These are phyloP conservation scores for Typha latifolia DNA, from an alignment of 176 grass and related monocot species.

Conservation along the genomic window DNA sequence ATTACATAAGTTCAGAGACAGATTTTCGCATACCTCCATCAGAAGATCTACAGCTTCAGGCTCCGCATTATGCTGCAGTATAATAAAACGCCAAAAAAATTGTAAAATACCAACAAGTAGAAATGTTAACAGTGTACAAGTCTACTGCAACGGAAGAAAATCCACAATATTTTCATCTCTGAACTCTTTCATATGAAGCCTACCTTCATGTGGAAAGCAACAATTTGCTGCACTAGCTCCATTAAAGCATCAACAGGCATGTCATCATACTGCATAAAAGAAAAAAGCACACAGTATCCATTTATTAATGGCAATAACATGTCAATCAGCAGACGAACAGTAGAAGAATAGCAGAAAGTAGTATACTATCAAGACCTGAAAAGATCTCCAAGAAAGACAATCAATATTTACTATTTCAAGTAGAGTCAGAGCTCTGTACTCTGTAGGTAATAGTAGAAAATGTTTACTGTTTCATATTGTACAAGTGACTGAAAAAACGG, in stretches of 20 bases:
- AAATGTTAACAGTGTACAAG: neutral
- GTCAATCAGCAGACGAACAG: neutral
- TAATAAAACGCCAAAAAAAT: neutral
- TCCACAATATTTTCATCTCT: neutral
- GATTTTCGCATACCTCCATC: slow-evolving; percentile 58
- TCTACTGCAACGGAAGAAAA: neutral
- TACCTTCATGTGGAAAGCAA: slow-evolving; percentile 99
- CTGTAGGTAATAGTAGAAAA: no score
- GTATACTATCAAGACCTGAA: no score
- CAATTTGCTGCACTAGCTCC: slow-evolving; percentile 97
- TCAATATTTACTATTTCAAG: no score
- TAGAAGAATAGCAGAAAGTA: no score
- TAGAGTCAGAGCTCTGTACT: no score
- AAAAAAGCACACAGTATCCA: slow-evolving; percentile 1
- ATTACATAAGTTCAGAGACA: slow-evolving; percentile 7
- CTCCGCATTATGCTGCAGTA: slow-evolving; percentile 83
- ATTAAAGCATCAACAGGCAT: slow-evolving; percentile 75
- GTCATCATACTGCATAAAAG: slow-evolving; percentile 68
- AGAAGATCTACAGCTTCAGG: slow-evolving; percentile 98
- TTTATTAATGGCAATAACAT: neutral
- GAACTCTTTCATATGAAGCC: slow-evolving; percentile 5
- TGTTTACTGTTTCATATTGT: no score
- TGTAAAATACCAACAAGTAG: neutral
- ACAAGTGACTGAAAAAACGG: no score
- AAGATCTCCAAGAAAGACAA: no score